Evolutionary conservation across 2,329 filamentous ascomycete species (phyloP), one percentile per base, ranked within the genome.

Genomic region (Huntiella decipiens): DNA sequence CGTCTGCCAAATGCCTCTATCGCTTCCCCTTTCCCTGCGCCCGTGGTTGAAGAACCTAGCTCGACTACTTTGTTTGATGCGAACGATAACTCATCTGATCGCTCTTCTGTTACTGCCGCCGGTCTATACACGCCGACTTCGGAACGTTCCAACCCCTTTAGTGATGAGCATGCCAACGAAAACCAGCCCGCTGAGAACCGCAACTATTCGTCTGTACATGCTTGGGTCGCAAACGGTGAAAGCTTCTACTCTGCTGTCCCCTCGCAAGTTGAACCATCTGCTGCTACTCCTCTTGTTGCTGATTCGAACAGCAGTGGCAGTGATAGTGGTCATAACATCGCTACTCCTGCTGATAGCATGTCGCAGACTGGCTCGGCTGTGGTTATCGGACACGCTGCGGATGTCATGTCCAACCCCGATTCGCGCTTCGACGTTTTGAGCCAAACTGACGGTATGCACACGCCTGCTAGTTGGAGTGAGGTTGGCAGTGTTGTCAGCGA

Each of bases 401-500:
- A 77, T 51, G 73, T 71, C 1, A 60, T 63, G 4, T 77, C 73
- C 0, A 53, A 76, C 1, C 65, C 65, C 34, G 72, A 67, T 0
- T 73, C 68, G 0, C 66, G 71, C 38, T 50, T 69, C 22, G 66
- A 76, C 50, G 66, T 77, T 12, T 58, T 76, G 61, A 77, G 73
- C 53, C 70, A 74, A 52, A 72, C 70, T 53, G 71, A 70, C 13
- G 72, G 71, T 28, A 68, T 77, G 54, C 58, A 65, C 46, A 79
- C 74, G 1, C 74, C 75, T 0, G 66, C 67, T 1, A 76, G 70
- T 57, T 79, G 75, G 75, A 75, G 71, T 5, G 75, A 79, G 55
- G 67, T 79, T 11, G 75, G 73, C 49, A 79, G 74, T 51, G 67
- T 74, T 10, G 61, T 77, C 19, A 77, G 73, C 55, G 71, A 74